Evolutionary conservation across 2,329 filamentous ascomycete species (phyloP).

Genomic region (Nemania bipapillata): DNA sequence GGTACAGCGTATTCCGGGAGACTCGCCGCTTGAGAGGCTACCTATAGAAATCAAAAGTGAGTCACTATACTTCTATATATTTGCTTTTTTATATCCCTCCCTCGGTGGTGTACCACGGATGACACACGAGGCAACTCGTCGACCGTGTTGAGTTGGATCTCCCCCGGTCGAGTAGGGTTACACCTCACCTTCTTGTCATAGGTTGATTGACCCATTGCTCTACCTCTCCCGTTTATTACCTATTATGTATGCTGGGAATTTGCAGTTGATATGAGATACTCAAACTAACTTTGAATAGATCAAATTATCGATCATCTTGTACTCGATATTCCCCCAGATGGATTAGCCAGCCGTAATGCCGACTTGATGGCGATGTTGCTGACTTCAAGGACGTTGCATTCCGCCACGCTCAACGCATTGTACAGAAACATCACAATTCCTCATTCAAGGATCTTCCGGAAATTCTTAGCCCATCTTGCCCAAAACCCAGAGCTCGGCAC

Average conservation of each 20-base stretch:
- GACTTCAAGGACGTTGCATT: conserved; percentile 79
- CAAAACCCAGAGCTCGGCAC: conserved; percentile 75
- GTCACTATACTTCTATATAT: conserved; percentile 50
- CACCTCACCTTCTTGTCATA: conserved; percentile 29
- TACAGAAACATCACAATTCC: conserved; percentile 85
- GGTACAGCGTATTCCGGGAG: conserved; percentile 56
- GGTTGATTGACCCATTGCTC: not conserved
- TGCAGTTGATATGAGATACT: not conserved
- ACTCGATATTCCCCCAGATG: conserved; percentile 78
- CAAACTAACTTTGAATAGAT: conserved; percentile 57
- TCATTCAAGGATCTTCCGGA: conserved; percentile 84
- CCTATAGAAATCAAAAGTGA: conserved; percentile 77
- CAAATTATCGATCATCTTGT: conserved; percentile 79
- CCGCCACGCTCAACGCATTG: conserved; percentile 76
- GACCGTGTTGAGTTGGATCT: conserved; percentile 5
- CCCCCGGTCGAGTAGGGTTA: not conserved
- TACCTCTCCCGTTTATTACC: not conserved
- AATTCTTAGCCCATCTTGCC: conserved; percentile 76
- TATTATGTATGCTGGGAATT: conserved; percentile 33
- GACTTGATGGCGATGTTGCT: conserved; percentile 80
- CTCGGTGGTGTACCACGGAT: not conserved
- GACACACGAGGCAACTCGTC: conserved; percentile 22
- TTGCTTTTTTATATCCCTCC: not conserved
- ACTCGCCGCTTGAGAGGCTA: conserved; percentile 72
- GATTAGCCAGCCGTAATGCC: conserved; percentile 78